These are phyloP conservation scores for Citrus unshiu DNA, from an alignment of 345 rosid genomes.

Conservation along the genomic window DNA sequence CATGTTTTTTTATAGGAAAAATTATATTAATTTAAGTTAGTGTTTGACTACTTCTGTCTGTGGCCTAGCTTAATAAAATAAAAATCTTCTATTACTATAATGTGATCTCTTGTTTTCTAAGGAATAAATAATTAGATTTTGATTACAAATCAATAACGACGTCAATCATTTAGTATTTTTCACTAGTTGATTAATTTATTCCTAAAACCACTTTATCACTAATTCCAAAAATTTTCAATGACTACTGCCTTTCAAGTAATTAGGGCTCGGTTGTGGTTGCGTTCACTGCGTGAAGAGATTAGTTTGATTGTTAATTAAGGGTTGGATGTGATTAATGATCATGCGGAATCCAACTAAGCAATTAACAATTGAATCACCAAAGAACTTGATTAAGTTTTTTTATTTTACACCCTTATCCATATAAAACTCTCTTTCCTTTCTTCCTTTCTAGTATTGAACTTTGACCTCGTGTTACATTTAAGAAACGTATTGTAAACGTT, in stretches of 20 bases:
- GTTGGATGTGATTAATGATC: background rate
- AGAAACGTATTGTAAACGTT: no score
- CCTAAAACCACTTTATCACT: no score
- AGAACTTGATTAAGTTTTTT: slow-evolving; percentile 7
- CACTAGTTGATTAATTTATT: no score
- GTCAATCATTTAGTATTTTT: background rate
- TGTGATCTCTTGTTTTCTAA: no score
- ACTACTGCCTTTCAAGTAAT: background rate
- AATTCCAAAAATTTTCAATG: no score
- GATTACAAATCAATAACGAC: background rate
- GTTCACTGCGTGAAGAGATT: background rate
- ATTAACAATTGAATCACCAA: slow-evolving; percentile 5
- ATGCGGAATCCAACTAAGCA: background rate
- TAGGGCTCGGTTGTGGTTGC: background rate
- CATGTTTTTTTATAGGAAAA: background rate
- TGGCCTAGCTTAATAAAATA: background rate
- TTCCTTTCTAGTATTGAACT: no score
- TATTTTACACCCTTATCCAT: background rate
- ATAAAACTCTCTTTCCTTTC: no score
- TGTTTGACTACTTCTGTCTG: background rate
- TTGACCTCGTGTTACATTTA: no score
- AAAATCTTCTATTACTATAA: background rate
- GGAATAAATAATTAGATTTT: no score
- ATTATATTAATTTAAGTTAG: background rate
- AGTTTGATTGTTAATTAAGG: background rate